Base-by-base conservation (phyloP, 108 stramenopile species). In the Asterionellopsis glacialis region DNA sequence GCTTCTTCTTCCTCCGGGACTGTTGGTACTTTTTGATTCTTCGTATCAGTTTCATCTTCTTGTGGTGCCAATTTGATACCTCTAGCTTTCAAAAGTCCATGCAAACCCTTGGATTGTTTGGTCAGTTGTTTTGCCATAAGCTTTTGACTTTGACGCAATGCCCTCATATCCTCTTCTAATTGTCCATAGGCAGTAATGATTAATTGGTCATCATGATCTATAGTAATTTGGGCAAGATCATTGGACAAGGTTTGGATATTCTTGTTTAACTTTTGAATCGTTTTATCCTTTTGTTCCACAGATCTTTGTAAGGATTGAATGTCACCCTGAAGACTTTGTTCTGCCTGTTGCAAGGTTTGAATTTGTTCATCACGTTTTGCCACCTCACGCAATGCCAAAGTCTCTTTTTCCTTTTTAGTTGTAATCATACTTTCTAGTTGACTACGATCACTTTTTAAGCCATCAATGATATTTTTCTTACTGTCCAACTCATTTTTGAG, bases 351-450 rank as follows among this genome's bases (percentile, higher is more conserved):
- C 22, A 57, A 52, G 41, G 5, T 56, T 63, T 73, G 44, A 28
- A 80, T 44, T 61, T 69, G 60, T 43, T 72, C 63, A 64, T 75
- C 69, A 57, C 81, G 50, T 49, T 74, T 70, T 52, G 2, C 33
- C 33, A 33, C 7, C 33, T 33, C 33, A 33, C 33, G 33, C n/a
- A 33, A 7, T 33, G 33, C 33, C 2, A 33, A 33, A 5, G 2
- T 33, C 7, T 33, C 33, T 33, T 33, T 33, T 7, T 33, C 33
- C 5, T 33, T 33, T 33, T 33, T 33, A 5, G 2, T 7, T 33
- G 2, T 2, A 33, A 33, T 33, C 2, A 33, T 33, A 2, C 7
- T 33, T 33, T 33, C 33, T 7, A 33, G 7, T 33, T 33, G 33
- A 33, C 2, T 5, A 33, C 33, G 33, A 33, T 33, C 33, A 33